These are phyloP conservation scores for Thuja plicata DNA, from an alignment of 83 land plant genomes.

Conservation along the genomic window DNA sequence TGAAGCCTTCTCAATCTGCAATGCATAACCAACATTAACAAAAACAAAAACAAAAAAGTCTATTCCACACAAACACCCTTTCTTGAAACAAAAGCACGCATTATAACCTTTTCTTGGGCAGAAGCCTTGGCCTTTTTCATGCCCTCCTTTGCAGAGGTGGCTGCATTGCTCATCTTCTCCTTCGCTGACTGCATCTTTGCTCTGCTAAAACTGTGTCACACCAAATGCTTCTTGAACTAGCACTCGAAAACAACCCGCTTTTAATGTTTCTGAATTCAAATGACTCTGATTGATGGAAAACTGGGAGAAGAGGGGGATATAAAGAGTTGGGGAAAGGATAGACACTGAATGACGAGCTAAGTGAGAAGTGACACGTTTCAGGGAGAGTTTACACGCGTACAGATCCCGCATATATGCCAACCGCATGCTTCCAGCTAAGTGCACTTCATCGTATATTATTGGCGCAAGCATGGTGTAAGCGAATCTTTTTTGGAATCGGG, in stretches of 20 bases:
- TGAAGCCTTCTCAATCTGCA: conserved; percentile 25
- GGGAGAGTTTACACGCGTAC: too few relatives aligned
- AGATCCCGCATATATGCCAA: too few relatives aligned
- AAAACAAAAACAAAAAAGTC: neutral
- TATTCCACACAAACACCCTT: neutral
- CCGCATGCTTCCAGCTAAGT: neutral
- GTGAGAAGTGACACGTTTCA: too few relatives aligned
- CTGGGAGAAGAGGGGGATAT: too few relatives aligned
- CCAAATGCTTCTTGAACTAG: neutral
- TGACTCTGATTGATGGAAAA: too few relatives aligned
- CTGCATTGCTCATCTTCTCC: conserved; percentile 51
- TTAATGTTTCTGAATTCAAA: neutral
- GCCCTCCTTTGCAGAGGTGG: conserved; percentile 34
- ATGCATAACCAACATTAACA: neutral
- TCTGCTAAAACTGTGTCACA: neutral
- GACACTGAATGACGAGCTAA: too few relatives aligned
- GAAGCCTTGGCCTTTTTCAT: conserved; percentile 33
- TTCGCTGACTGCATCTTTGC: conserved; percentile 33
- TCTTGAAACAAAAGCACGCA: too few relatives aligned
- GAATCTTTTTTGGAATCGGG: too few relatives aligned
- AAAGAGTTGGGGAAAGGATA: too few relatives aligned
- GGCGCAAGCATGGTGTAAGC: too few relatives aligned
- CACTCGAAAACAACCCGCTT: neutral
- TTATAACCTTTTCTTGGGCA: conserved; percentile 42
- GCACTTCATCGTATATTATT: neutral